These are phyloP conservation scores for Whalleya microplaca DNA, from an alignment of 2,329 filamentous ascomycete genomes.

Conservation along the genomic window DNA sequence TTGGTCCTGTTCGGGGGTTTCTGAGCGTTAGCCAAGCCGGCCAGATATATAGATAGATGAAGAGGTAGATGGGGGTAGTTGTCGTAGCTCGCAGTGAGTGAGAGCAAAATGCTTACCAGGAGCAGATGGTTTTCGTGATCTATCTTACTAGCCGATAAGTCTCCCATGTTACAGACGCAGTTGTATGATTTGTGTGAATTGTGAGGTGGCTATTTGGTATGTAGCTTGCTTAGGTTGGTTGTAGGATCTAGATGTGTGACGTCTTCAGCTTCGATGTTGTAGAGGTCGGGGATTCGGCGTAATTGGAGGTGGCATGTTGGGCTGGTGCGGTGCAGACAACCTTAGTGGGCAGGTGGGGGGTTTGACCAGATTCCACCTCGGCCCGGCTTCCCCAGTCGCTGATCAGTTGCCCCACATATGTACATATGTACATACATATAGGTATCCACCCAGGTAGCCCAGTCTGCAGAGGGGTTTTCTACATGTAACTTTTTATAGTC, in stretches of 20 bases:
- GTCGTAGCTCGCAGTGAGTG: background rate
- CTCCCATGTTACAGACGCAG: slow-evolving; percentile 52
- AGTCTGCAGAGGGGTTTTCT: too few relatives aligned
- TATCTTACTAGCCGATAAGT: slow-evolving; percentile 67
- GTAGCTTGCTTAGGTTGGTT: background rate
- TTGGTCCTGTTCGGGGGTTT: slow-evolving; percentile 70
- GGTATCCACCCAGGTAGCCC: slow-evolving; percentile 4
- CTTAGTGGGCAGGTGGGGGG: slow-evolving; percentile 12
- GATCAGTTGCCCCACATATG: background rate
- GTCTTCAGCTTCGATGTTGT: background rate
- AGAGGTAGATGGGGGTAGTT: background rate
- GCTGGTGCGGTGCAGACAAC: background rate
- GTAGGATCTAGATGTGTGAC: background rate
- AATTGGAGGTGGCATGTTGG: too few relatives aligned
- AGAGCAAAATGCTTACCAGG: slow-evolving; percentile 55
- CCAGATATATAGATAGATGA: background rate
- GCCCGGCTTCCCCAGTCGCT: slow-evolving; percentile 24
- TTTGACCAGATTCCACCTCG: slow-evolving; percentile 21
- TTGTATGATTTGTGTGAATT: background rate
- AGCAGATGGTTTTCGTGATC: slow-evolving; percentile 77
- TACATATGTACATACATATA: background rate
- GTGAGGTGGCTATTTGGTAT: background rate
- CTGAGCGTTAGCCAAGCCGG: slow-evolving; percentile 1
- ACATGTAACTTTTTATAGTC: too few relatives aligned
- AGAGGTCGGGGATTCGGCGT: too few relatives aligned